These are phyloP conservation scores for Phaeodactylum tricornutum DNA, from an alignment of 108 stramenopile species.

Conservation along the genomic window DNA sequence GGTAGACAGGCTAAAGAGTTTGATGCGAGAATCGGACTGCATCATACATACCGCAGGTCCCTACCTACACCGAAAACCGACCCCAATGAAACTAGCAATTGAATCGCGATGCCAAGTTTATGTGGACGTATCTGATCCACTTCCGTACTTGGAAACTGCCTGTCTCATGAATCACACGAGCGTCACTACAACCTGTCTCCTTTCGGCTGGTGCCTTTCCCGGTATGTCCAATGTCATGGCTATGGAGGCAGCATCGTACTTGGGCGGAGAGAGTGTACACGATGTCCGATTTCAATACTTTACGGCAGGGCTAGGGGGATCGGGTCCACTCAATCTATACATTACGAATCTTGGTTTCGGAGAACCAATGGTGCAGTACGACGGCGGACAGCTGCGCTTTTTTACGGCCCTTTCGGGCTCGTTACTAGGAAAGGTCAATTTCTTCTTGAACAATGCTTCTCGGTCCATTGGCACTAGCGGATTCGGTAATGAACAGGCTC, in stretches of 20 bases:
- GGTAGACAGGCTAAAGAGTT: not conserved
- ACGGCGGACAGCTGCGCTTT: slow-evolving; percentile 16
- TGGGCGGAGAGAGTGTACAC: slow-evolving; percentile 9
- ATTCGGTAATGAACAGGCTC: slow-evolving; percentile 12
- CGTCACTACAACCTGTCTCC: slow-evolving; percentile 20
- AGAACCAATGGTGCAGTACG: slow-evolving; percentile 38
- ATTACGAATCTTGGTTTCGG: slow-evolving; percentile 62
- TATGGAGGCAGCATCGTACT: slow-evolving; percentile 24
- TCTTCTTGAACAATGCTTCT: slow-evolving; percentile 12
- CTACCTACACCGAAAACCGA: slow-evolving; percentile 22
- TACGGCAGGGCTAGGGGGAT: slow-evolving; percentile 50
- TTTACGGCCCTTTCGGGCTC: slow-evolving; percentile 31
- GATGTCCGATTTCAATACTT: slow-evolving; percentile 55
- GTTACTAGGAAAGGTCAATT: slow-evolving; percentile 42
- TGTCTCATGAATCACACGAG: slow-evolving; percentile 9
- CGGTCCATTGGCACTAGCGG: not conserved
- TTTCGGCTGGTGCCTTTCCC: slow-evolving; percentile 55
- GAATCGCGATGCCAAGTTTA: slow-evolving; percentile 20
- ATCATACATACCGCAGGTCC: slow-evolving; percentile 55
- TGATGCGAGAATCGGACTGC: slow-evolving; percentile 13
- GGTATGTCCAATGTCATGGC: slow-evolving; percentile 54
- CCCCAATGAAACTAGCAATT: slow-evolving; percentile 13
- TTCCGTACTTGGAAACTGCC: slow-evolving; percentile 29
- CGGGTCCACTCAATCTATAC: slow-evolving; percentile 43
- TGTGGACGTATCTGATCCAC: slow-evolving; percentile 49